Evolutionary conservation across 352 stramenopile genomes (phyloP).

Genomic region (Phytophthora sansomeana): DNA sequence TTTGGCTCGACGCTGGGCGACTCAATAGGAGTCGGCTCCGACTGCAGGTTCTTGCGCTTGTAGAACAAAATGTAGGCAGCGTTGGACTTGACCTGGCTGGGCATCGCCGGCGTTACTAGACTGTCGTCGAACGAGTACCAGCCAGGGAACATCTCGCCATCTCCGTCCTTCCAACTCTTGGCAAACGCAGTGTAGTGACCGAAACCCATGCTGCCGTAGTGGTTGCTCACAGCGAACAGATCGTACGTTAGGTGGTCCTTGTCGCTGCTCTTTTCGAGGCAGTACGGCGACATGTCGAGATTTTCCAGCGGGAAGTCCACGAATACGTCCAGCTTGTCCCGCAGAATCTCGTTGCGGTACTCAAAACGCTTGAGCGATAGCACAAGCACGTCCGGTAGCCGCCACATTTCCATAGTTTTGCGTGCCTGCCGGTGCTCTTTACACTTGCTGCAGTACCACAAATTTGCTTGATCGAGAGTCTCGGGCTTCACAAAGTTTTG

Average conservation of each 20-base stretch:
- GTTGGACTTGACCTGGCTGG: conserved; percentile 76
- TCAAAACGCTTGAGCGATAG: conserved; percentile 91
- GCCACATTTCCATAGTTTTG: conserved; percentile 87
- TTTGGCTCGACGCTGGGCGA: conserved; percentile 4
- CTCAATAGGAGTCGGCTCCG: conserved; percentile 10
- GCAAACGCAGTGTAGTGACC: conserved; percentile 92
- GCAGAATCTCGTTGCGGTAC: conserved; percentile 83
- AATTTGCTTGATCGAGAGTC: conserved; percentile 83
- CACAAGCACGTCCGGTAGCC: conserved; percentile 83
- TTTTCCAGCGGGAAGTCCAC: conserved; percentile 89
- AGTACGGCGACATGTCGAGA: conserved; percentile 86
- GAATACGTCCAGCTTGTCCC: conserved; percentile 85
- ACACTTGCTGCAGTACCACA: conserved; percentile 87
- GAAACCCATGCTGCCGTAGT: conserved; percentile 91
- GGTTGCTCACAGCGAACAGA: conserved; percentile 91
- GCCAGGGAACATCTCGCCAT: conserved; percentile 61
- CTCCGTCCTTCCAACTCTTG: conserved; percentile 67
- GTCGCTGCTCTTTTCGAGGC: conserved; percentile 59
- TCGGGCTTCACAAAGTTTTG: conserved; percentile 87
- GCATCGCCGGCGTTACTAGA: conserved; percentile 63
- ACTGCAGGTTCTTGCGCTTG: conserved; percentile 65
- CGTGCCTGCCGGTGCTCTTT: conserved; percentile 79
- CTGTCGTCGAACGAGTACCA: conserved; percentile 92
- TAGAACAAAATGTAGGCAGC: conserved; percentile 92
- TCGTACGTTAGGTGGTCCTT: conserved; percentile 75